Evolutionary conservation across 2,329 filamentous ascomycete genomes (phyloP).

Genomic region (Helotiales sp.): DNA sequence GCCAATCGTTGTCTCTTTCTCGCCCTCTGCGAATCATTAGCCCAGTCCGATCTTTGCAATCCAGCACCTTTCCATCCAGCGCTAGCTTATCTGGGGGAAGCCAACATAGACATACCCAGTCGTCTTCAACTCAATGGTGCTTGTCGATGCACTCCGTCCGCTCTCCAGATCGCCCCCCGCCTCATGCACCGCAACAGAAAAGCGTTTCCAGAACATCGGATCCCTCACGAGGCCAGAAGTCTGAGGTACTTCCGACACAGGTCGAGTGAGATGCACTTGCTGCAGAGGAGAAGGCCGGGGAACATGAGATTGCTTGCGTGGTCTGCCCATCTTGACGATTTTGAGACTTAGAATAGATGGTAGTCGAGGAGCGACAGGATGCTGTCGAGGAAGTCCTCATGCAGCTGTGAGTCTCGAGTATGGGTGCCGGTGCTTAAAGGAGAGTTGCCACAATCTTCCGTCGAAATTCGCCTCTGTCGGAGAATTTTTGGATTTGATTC

Average conservation of each 20-base stretch:
- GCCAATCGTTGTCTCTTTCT: constrained; percentile 39
- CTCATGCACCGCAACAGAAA: constrained; percentile 41
- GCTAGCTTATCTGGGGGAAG: not conserved
- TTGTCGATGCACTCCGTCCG: constrained; percentile 20
- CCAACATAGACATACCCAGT: constrained; percentile 27
- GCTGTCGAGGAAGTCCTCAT: not conserved
- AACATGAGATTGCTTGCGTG: constrained; percentile 23
- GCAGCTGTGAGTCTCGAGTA: not conserved
- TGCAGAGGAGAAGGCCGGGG: constrained; percentile 41
- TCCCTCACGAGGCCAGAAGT: constrained; percentile 40
- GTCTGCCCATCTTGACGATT: constrained; percentile 6
- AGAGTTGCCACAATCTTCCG: not conserved
- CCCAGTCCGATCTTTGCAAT: not conserved
- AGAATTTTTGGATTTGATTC: not conserved
- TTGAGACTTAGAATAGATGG: not conserved
- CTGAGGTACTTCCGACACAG: constrained; percentile 29
- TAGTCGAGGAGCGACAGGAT: constrained; percentile 1
- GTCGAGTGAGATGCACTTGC: constrained; percentile 39
- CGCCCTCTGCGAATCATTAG: not conserved
- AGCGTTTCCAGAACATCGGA: constrained; percentile 44
- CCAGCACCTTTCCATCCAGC: not conserved
- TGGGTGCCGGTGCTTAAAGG: too few species aligned
- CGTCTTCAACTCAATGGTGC: constrained; percentile 22
- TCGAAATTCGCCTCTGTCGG: not conserved
- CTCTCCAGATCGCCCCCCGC: constrained; percentile 35